These are phyloP conservation scores for Candida odintsovae DNA, from an alignment of 805 yeast genomes.

Conservation along the genomic window DNA sequence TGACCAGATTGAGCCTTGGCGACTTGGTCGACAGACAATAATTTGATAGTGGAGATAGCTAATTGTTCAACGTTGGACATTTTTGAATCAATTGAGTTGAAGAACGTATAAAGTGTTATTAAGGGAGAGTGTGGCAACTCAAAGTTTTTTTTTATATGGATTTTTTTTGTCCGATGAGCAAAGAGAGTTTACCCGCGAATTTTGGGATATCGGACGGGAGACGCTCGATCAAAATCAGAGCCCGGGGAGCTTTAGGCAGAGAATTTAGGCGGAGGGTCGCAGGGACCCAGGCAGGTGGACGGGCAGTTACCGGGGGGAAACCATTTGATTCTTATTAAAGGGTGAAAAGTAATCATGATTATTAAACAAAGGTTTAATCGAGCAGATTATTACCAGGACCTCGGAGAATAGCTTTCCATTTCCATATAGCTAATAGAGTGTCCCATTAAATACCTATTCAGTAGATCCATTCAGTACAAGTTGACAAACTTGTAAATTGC, in stretches of 20 bases:
- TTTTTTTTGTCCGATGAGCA: conserved; percentile 1
- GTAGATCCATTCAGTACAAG: no score
- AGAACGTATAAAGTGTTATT: neutral
- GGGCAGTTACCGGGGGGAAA: neutral
- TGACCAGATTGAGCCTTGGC: conserved; percentile 92
- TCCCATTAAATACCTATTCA: no score
- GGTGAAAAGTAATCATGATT: no score
- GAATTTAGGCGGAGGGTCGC: neutral
- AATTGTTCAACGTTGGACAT: conserved; percentile 48
- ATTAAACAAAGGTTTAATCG: no score
- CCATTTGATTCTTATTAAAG: no score
- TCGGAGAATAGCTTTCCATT: no score
- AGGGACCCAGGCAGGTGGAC: neutral
- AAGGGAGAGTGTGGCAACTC: conserved; percentile 1
- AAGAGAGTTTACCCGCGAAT: neutral
- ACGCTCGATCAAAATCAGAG: neutral
- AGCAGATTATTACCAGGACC: no score
- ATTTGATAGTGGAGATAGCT: conserved; percentile 84
- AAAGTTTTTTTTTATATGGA: neutral
- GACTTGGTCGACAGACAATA: conserved; percentile 82
- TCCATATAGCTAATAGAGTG: no score
- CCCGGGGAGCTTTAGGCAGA: neutral
- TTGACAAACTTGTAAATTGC: no score
- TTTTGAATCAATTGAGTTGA: neutral
- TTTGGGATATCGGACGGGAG: neutral